Evolutionary conservation across 257 asterid genomes (phyloP).

Genomic region (Ajuga chamaepitys): DNA sequence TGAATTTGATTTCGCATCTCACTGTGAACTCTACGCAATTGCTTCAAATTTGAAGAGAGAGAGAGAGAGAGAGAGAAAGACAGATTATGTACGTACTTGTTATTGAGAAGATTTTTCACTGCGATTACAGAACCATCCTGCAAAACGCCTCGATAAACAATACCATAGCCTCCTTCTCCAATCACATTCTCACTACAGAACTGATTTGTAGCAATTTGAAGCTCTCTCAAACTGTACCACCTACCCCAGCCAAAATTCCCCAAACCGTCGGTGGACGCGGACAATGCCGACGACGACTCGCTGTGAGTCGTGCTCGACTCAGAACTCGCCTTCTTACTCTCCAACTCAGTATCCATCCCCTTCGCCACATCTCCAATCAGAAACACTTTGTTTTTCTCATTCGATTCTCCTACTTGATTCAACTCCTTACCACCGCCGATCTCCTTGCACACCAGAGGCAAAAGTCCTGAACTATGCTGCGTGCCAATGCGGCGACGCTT

Average conservation of each 20-base stretch:
- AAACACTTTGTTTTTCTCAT: slow-evolving; percentile 34
- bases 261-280: slow-evolving; percentile 52
- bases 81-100: slow-evolving; percentile 43
- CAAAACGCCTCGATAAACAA: slow-evolving; percentile 67
- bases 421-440: slow-evolving; percentile 18
- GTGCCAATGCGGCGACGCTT: slow-evolving; percentile 33
- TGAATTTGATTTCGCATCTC: not conserved
- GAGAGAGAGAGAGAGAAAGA: not conserved
- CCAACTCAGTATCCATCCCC: slow-evolving; percentile 32
- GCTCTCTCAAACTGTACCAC: slow-evolving; percentile 66
- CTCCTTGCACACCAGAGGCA: slow-evolving; percentile 53
- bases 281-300: slow-evolving; percentile 67
- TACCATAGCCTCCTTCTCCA: slow-evolving; percentile 89
- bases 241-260: slow-evolving; percentile 67
- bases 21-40: not conserved
- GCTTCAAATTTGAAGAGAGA: not conserved
- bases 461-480: slow-evolving; percentile 37
- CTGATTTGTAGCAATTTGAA: slow-evolving; percentile 54
- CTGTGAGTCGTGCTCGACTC: slow-evolving; percentile 65
- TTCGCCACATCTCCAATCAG: slow-evolving; percentile 31
- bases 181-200: slow-evolving; percentile 57
- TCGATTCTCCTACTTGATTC: slow-evolving; percentile 26
- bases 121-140: slow-evolving; percentile 64
- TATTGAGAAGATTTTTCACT: slow-evolving; percentile 68
- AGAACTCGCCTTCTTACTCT: slow-evolving; percentile 46